phyloP scores from a whole-genome alignment of 768 basidiomycete species.

The Galerina marginata region DNA sequence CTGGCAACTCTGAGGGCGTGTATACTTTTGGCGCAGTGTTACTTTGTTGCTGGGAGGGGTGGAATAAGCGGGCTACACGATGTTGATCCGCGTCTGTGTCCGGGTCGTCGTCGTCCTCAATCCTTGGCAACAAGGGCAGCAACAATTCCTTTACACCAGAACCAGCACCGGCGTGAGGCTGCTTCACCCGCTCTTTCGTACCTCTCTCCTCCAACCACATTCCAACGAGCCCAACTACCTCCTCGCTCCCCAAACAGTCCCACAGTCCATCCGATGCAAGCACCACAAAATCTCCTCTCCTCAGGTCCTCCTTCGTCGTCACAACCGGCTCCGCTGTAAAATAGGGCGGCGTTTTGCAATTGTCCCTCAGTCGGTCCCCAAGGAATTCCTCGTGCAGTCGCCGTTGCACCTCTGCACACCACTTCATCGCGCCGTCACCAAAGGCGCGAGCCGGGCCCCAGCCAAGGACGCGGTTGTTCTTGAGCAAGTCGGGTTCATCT shows the following conservation, averaged over 20 bases:
- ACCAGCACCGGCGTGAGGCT: too few relatives aligned
- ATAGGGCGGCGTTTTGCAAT: conserved; percentile 56
- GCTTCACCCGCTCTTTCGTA: conserved; percentile 8
- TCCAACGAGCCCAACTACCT: conserved; percentile 51
- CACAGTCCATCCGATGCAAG: conserved; percentile 62
- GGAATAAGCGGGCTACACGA: not conserved
- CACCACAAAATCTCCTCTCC: conserved; percentile 60
- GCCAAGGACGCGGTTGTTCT: conserved; percentile 43
- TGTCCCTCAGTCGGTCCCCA: conserved; percentile 34
- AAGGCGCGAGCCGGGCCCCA: conserved; percentile 63
- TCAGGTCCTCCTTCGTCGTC: conserved; percentile 40
- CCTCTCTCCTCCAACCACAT: conserved; percentile 30
- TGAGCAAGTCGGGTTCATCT: conserved; percentile 37
- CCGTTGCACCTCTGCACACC: not conserved
- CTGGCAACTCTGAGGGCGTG: conserved; percentile 36
- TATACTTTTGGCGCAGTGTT: not conserved
- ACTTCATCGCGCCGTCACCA: conserved; percentile 66
- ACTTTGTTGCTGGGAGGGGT: too few relatives aligned
- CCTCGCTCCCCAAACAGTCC: conserved; percentile 58
- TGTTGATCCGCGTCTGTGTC: too few relatives aligned
- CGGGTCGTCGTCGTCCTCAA: too few relatives aligned
- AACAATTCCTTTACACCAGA: too few relatives aligned
- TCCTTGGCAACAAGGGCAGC: too few relatives aligned
- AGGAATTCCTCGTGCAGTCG: conserved; percentile 28
- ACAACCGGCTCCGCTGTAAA: conserved; percentile 61